Evolutionary conservation across 1,139 yeast species (phyloP), one percentile per base, ranked within the genome.

Genomic region (Taphrina populina): DNA sequence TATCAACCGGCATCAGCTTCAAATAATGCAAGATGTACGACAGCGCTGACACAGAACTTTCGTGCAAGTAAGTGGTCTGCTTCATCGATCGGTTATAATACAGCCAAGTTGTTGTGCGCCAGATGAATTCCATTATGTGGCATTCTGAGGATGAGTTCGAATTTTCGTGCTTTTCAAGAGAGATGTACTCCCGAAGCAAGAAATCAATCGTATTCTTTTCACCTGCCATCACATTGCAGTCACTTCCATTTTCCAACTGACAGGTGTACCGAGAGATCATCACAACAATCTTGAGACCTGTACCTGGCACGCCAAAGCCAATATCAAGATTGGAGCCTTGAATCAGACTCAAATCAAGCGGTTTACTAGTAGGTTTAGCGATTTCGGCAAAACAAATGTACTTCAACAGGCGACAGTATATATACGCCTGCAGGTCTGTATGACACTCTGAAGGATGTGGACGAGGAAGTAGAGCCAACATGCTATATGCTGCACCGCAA

Each of bases 381-480:
- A 49, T 30, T 23, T 49, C 54, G 7, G 46, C 46, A 15, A 49
- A 49, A 23, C 54, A 49, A 13, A 39, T 21, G 19, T 49, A 49
- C 33, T 49, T 49, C 30, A 49, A 46, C 32, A 49, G 24, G 3
- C 54, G 37, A 23, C 27, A n/a, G 29, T 49, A 49, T 7, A 39
- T 19, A 24, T 49, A 49, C 17, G 39, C 39, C 32, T 30, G 19
- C 17, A 49, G 24, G 13, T n/a, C 32, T 10, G 30, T 21, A 17
- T 32, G 24, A n/a, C 32, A 20, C 15, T 30, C 47, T 26, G 23
- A 26, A n/a, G 34, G 24, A 10, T 19, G 6, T 6, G 47, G 47
- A 2, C 3, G 13, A 1, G 29, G 37, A 26, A 43, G 29, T 17
- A 13, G 21, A 17, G 35, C 36, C 29, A 43, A 20, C 32, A 43